phyloP scores from a whole-genome alignment of 345 rosid genomes.

The Atalantia buxifolia region DNA sequence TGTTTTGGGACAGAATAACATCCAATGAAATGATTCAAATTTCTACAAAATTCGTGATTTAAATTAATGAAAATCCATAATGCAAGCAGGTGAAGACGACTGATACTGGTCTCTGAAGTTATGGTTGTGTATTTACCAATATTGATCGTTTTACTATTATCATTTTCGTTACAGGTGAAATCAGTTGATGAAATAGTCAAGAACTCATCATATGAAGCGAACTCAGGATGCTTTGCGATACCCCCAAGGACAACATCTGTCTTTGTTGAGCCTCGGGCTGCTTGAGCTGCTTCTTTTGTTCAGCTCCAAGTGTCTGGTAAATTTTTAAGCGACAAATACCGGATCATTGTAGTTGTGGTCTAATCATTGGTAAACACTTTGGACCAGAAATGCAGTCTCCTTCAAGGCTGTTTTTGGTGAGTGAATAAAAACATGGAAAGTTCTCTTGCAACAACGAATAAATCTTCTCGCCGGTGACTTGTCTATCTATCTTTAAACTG shows the following conservation, averaged over 20 bases:
- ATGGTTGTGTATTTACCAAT: background rate
- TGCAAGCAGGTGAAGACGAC: background rate
- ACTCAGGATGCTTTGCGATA: slow-evolving; percentile 52
- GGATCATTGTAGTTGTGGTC: background rate
- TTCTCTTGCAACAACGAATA: background rate
- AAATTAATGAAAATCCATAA: background rate
- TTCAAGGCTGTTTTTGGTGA: background rate
- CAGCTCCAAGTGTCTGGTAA: background rate
- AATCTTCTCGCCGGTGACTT: background rate
- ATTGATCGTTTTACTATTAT: background rate
- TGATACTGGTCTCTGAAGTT: background rate
- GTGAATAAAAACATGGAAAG: background rate
- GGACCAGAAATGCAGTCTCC: background rate
- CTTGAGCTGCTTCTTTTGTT: slow-evolving; percentile 9
- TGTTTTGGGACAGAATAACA: background rate
- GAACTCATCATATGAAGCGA: slow-evolving; percentile 53
- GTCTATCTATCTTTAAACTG: background rate
- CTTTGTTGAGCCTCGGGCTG: slow-evolving; percentile 56
- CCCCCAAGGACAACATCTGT: slow-evolving; percentile 70
- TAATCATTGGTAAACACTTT: background rate
- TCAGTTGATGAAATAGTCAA: slow-evolving; percentile 63
- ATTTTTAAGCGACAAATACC: background rate
- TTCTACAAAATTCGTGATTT: background rate
- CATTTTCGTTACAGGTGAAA: slow-evolving; percentile 34
- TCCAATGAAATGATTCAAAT: background rate